Conservation (phyloP, 306 rosid genomes). For the Begonia loranthoides region DNA sequence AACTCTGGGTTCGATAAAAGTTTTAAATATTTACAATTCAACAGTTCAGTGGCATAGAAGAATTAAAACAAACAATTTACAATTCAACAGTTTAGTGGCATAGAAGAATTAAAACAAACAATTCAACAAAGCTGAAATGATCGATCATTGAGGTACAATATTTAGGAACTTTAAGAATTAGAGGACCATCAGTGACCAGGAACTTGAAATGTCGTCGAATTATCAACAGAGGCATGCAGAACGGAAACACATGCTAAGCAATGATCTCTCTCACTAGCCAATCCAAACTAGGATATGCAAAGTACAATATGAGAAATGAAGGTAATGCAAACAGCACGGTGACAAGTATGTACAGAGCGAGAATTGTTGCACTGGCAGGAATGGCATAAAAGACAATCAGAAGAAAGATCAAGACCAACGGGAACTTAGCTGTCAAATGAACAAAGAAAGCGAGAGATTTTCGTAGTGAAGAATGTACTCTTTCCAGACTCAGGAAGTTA, state of each 20-base stretch:
- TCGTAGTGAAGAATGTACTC: slow-evolving; percentile 30
- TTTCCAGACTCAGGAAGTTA: slow-evolving; percentile 39
- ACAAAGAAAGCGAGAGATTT: slow-evolving; percentile 55
- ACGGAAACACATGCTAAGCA: slow-evolving; percentile 20
- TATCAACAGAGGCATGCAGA: too few relatives aligned
- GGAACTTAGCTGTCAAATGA: slow-evolving; percentile 82
- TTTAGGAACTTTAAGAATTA: too few relatives aligned
- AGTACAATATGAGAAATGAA: slow-evolving; percentile 72
- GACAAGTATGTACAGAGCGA: slow-evolving; percentile 65
- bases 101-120: too few relatives aligned
- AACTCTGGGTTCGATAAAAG: too few relatives aligned
- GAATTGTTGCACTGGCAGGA: slow-evolving; percentile 76
- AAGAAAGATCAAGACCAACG: slow-evolving; percentile 63
- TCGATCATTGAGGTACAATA: too few relatives aligned
- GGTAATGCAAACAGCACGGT: slow-evolving; percentile 77
- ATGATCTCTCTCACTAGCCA: slow-evolving; percentile 83
- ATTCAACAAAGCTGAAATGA: too few relatives aligned
- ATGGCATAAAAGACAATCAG: slow-evolving; percentile 65
- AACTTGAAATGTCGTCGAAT: too few relatives aligned
- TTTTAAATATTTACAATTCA: too few relatives aligned
- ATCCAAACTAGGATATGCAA: slow-evolving; percentile 87
- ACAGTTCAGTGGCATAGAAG: too few relatives aligned
- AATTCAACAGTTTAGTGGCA: too few relatives aligned
- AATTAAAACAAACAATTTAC: too few relatives aligned
- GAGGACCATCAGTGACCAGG: too few relatives aligned